Percentiles rank a stretch among this genome's conserved stretches.
Conservation (phyloP, 495 filamentous ascomycete species). For the Penicillium silybi region DNA sequence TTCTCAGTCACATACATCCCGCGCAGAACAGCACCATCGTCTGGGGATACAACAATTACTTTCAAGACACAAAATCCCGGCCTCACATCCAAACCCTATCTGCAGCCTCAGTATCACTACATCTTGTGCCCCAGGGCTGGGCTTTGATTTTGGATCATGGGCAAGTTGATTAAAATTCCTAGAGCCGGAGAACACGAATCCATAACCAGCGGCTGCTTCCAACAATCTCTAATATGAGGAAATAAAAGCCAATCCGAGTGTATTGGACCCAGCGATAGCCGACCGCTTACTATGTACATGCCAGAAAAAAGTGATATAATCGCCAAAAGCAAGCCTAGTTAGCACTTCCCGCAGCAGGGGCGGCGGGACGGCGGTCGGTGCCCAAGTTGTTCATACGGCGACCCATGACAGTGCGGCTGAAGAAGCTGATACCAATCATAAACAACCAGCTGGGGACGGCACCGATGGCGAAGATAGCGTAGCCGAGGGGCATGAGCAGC, state of each 20-base stretch:
- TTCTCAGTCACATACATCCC: neutral
- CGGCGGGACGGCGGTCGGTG: slow-evolving; percentile 19
- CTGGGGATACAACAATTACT: too few species aligned
- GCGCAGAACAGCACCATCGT: too few species aligned
- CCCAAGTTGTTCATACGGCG: slow-evolving; percentile 38
- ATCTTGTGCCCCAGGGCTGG: neutral
- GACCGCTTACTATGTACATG: slow-evolving; percentile 23
- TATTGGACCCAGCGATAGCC: slow-evolving; percentile 12
- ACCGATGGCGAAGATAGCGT: slow-evolving; percentile 56
- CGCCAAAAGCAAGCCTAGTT: slow-evolving; percentile 16
- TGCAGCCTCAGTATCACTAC: neutral
- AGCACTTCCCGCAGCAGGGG: slow-evolving; percentile 23
- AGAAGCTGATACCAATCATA: slow-evolving; percentile 77
- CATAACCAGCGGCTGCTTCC: neutral
- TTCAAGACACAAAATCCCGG: too few species aligned
- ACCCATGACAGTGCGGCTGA: slow-evolving; percentile 77
- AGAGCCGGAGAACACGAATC: neutral
- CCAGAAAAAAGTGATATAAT: slow-evolving; percentile 8
- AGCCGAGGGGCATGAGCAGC: slow-evolving; percentile 63
- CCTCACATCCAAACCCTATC: too few species aligned
- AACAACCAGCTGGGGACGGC: slow-evolving; percentile 65
- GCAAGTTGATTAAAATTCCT: slow-evolving; percentile 5
- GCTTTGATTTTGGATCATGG: neutral
- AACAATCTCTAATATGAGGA: neutral
- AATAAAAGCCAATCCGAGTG: slow-evolving; percentile 12